Evolutionary conservation across 805 yeast species (phyloP), one percentile per base, ranked within the genome.

Genomic region (Zygotorulaspora chibaensis): DNA sequence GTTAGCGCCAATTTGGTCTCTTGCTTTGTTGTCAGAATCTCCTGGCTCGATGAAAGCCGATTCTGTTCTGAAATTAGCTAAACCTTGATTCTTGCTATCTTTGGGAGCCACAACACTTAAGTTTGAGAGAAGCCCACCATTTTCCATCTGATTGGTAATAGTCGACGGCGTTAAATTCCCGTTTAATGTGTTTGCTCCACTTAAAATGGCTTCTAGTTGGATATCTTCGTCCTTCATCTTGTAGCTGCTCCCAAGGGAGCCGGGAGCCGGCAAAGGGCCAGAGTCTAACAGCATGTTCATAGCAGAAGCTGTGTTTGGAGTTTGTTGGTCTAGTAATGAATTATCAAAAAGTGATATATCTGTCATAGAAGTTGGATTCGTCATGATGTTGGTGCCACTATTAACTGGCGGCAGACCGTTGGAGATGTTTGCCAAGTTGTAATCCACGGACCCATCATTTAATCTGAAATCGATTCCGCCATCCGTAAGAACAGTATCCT

Each of bases 261-360:
- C 34, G 18, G 25, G 29, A 25, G 11, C 37, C 16, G 35, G 30
- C 11, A 27, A 8, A 12, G 30, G 16, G 25, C 18, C 16, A 34
- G 20, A 17, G 20, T 29, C 39, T 35, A 44, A 34, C 26, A 28
- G 11, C 26, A 27, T n/a, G 28, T 41, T 27, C 27, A 41, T 35
- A 2, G 30, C 39, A 9, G 33, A 23, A 12, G 35, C 26, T 16
- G 45, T 18, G 5, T 41, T 41, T 15, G 51, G 46, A 9, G 45
- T 42, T 18, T 35, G 38, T n/a, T 48, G 48, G 17, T 48, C 51
- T 37, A 43, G 23, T 26, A 50, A 38, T 20, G 51, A 47, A 40
- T 45, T 48, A 48, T 51, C 46, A 48, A 51, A 48, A 20, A 51
- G 37, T 11, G 52, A 44, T 8, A 48, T 42, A 30, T 51, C 52